Base-by-base conservation (phyloP, 805 yeast species). In the Saccharomycopsis javanensis region DNA sequence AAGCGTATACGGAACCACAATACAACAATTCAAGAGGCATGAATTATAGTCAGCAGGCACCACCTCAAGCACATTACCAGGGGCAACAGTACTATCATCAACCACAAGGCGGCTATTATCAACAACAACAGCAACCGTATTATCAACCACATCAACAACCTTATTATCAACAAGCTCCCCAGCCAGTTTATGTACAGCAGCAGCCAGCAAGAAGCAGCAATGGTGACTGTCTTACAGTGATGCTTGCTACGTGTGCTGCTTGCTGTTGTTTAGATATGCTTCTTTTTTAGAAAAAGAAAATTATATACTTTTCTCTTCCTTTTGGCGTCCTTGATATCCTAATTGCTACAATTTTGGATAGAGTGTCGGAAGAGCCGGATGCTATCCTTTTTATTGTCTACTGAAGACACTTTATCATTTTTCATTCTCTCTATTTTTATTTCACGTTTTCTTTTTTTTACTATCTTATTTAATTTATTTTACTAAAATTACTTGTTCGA, bases 221-320 rank as follows among this genome's bases (percentile, higher is more conserved):
- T 18, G 38, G 42, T 30, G 61, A 58, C 38, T 58, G 61, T 38
- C 18, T 58, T 6, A 56, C 61, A 8, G 42, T 57, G 1, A 37
- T 58, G 59, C 51, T 55, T 10, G 61, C 57, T 20, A 55, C 61
- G n/a, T 58, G 61, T 55, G 61, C 59, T 23, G 61, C 61, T 5
- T 58, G 59, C 27, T 58, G 61, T 42, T 58, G 61, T 31, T 55
- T 58, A 51, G 55, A 58, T 28, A 56, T 56, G 59, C 5, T 58
- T 45, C 50, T 31, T 31, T 31, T n/a, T n/a, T n/a, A n/a, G n/a
- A n/a, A n/a, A n/a, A n/a, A n/a, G n/a, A n/a, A n/a, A n/a, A n/a
- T n/a, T n/a, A n/a, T n/a, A n/a, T n/a, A n/a, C n/a, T n/a, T n/a
- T n/a, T n/a, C n/a, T n/a, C n/a, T n/a, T n/a, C n/a, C n/a, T n/a